phyloP scores from a whole-genome alignment of 306 rosid genomes.

The Quercus cerris region DNA sequence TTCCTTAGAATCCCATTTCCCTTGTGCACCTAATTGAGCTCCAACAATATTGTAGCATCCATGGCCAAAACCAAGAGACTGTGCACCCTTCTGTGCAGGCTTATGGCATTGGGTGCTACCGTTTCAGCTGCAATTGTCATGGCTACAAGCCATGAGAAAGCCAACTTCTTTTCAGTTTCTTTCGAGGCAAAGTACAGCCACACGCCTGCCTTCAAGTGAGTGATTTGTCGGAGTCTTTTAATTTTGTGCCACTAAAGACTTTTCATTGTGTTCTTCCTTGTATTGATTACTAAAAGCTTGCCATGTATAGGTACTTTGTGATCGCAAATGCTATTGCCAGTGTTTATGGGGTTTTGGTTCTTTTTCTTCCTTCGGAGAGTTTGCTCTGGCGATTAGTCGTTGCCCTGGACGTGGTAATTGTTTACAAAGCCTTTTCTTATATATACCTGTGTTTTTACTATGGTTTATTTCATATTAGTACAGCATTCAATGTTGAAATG shows the following conservation, averaged over 20 bases:
- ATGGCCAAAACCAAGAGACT: constrained; percentile 48
- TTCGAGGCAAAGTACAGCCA: constrained; percentile 65
- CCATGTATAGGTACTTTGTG: constrained; percentile 57
- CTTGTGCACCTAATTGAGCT: background rate
- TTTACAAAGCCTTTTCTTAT: background rate
- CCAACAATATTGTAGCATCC: background rate
- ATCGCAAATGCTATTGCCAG: constrained; percentile 61
- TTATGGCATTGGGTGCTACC: constrained; percentile 65
- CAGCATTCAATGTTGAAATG: background rate
- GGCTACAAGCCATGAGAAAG: constrained; percentile 67
- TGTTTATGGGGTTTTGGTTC: constrained; percentile 65
- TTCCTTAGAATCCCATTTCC: background rate
- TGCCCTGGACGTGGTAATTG: constrained; percentile 63
- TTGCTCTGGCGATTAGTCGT: constrained; percentile 72
- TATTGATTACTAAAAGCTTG: constrained; percentile 8
- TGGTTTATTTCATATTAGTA: background rate
- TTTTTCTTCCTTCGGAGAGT: constrained; percentile 67
- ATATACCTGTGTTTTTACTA: background rate
- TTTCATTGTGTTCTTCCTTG: background rate
- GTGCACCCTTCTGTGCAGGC: constrained; percentile 48
- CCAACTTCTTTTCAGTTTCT: constrained; percentile 33
- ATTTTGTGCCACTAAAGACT: background rate
- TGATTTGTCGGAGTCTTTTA: background rate
- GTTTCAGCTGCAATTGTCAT: constrained; percentile 64
- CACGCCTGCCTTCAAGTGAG: constrained; percentile 71